Percentiles rank a stretch among this genome's conserved stretches.
Evolutionary conservation across 257 asterid species (phyloP).

Genomic region (Forsythia suspensa): DNA sequence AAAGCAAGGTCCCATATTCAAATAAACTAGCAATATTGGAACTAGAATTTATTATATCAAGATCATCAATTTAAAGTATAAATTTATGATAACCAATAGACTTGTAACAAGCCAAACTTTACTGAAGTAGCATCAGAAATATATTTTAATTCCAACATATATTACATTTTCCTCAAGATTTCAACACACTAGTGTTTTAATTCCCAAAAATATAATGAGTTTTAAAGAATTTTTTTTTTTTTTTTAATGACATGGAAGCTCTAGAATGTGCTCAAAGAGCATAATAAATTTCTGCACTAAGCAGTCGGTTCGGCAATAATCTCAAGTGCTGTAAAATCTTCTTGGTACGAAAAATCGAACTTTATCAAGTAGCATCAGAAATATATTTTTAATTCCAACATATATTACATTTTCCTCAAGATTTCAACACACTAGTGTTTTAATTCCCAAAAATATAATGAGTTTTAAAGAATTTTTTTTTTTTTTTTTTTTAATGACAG

Average conservation of each 20-base stretch:
- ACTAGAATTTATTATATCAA: not conserved
- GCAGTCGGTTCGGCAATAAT: constrained; percentile 42
- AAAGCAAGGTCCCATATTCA: not conserved
- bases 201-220: not conserved
- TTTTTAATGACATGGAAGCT: constrained; percentile 26
- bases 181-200: too few species aligned
- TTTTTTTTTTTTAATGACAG: constrained; percentile 20
- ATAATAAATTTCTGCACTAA: constrained; percentile 19
- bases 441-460: not conserved
- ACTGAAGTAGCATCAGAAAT: not conserved
- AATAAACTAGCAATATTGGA: not conserved
- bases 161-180: too few species aligned
- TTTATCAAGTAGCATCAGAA: too few species aligned
- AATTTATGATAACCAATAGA: not conserved
- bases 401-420: too few species aligned
- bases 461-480: not conserved
- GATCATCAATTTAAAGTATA: not conserved
- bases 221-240: not conserved
- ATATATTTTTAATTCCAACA: too few species aligned
- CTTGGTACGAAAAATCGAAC: not conserved
- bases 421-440: too few species aligned
- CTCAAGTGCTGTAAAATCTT: not conserved
- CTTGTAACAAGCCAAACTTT: not conserved
- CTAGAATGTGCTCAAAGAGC: constrained; percentile 21
- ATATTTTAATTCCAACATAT: too few species aligned